These are phyloP conservation scores for Beauveria varroae DNA, from an alignment of 2,329 filamentous ascomycete species.

Conservation along the genomic window DNA sequence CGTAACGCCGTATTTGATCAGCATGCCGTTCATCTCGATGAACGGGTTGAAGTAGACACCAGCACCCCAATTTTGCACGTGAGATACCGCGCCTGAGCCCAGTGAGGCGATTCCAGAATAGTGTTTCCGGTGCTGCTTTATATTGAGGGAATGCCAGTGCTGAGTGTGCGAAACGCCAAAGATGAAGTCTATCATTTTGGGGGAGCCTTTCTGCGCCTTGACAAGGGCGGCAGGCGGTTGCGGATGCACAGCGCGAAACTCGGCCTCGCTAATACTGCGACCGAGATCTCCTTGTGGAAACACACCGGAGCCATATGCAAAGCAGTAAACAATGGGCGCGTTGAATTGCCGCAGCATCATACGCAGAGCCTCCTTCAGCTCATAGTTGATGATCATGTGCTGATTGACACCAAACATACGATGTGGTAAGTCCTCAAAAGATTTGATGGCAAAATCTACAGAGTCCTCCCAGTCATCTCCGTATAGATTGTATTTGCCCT, in stretches of 20 bases:
- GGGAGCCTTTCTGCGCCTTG: conserved; percentile 77
- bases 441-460: conserved; percentile 32
- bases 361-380: conserved; percentile 86
- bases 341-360: conserved; percentile 86
- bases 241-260: conserved; percentile 64
- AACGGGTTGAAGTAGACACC: conserved; percentile 98
- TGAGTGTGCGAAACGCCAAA: conserved; percentile 91
- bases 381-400: conserved; percentile 89
- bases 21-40: conserved; percentile 84
- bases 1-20: conserved; percentile 97
- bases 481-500: conserved; percentile 28
- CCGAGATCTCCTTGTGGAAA: conserved; percentile 67
- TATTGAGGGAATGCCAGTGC: conserved; percentile 93
- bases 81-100: conserved; percentile 77
- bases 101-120: conserved; percentile 81
- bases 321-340: conserved; percentile 90
- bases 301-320: conserved; percentile 94
- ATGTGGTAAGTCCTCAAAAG: conserved; percentile 38
- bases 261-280: conserved; percentile 45
- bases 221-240: conserved; percentile 73
- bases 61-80: conserved; percentile 85
- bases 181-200: conserved; percentile 98
- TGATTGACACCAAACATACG: conserved; percentile 84
- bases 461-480: conserved; percentile 37
- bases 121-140: conserved; percentile 81